phyloP scores from a whole-genome alignment of 257 asterid genomes.

The Solanum paucissectum region DNA sequence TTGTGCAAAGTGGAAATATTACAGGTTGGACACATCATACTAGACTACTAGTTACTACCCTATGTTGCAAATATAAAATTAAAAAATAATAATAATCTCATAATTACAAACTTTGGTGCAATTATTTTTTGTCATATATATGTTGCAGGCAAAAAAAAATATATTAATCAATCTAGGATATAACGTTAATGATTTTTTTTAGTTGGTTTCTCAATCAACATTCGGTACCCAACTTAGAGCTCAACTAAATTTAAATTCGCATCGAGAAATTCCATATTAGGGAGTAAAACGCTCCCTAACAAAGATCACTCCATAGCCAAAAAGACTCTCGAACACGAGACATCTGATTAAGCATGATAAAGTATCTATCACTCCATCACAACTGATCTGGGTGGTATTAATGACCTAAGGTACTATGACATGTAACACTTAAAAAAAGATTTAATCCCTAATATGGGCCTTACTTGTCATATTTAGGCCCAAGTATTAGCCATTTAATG shows the following conservation, averaged over 20 bases:
- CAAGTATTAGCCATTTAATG: not conserved
- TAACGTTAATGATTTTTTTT: not conserved
- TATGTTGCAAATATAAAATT: not conserved
- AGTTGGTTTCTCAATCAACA: too few relatives aligned
- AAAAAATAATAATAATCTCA: not conserved
- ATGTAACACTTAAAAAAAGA: not conserved
- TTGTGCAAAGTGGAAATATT: not conserved
- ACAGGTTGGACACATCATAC: not conserved
- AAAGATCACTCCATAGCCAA: not conserved
- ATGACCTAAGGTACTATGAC: not conserved
- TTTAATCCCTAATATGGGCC: not conserved
- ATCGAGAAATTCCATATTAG: too few relatives aligned
- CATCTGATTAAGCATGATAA: fast-evolving
- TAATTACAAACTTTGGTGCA: not conserved
- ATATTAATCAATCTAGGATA: not conserved
- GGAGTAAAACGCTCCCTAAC: not conserved
- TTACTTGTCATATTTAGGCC: not conserved
- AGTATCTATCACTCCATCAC: not conserved
- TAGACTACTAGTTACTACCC: too few relatives aligned
- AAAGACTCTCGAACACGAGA: not conserved
- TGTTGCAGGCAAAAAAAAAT: not conserved
- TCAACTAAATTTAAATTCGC: too few relatives aligned
- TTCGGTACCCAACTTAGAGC: too few relatives aligned
- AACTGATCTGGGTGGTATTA: too few relatives aligned
- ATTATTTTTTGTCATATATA: not conserved